Percentiles rank a stretch among this genome's conserved stretches.
Evolutionary conservation across 345 rosid genomes (phyloP).

Genomic region (Arabidopsis thaliana): DNA sequence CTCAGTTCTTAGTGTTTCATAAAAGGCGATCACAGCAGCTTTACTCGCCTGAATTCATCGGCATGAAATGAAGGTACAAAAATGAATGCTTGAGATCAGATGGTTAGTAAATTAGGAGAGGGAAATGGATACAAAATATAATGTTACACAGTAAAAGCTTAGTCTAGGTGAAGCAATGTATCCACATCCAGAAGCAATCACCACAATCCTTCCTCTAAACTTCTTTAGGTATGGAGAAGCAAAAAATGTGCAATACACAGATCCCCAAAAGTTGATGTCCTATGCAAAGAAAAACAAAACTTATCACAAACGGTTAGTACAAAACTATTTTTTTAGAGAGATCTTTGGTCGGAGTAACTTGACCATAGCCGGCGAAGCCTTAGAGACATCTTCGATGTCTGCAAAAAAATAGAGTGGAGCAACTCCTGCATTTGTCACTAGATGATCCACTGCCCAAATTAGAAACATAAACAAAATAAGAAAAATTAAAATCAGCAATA

Average conservation of each 20-base stretch:
- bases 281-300: conserved; percentile 10
- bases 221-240: conserved; percentile 51
- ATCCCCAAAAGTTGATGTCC: conserved; percentile 67
- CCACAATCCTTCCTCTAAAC: conserved; percentile 57
- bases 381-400: conserved; percentile 53
- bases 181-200: conserved; percentile 50
- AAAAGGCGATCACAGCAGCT: conserved; percentile 57
- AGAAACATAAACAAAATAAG: background rate
- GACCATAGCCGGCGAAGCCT: conserved; percentile 58
- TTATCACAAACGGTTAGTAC: background rate
- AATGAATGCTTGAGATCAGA: background rate
- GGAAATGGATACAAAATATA: background rate
- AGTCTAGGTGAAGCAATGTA: conserved; percentile 54
- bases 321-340: background rate
- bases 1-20: conserved; percentile 53
- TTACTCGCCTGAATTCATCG: conserved; percentile 55
- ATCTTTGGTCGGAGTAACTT: conserved; percentile 4
- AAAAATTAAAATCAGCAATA: background rate
- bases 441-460: conserved; percentile 63
- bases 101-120: background rate
- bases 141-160: conserved; percentile 53
- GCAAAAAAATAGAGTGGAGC: conserved; percentile 55
- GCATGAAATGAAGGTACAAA: background rate
- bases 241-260: conserved; percentile 50
- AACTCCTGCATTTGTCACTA: conserved; percentile 69